These are phyloP conservation scores for Rhododendron kiyosumense DNA, from an alignment of 148 eudicot genomes.

Conservation along the genomic window DNA sequence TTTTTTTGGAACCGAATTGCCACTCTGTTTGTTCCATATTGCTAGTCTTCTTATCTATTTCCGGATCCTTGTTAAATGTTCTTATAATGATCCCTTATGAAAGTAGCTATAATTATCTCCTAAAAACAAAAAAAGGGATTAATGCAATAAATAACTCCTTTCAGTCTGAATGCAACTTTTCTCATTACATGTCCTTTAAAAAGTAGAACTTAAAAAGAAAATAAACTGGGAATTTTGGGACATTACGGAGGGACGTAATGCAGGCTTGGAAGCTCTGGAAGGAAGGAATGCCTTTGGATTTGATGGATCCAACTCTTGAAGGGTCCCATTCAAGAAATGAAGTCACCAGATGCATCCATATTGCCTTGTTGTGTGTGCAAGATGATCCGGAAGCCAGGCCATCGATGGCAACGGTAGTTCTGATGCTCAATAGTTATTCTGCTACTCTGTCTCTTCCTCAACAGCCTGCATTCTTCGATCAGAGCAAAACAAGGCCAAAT, in stretches of 20 bases:
- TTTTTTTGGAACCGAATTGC: no score
- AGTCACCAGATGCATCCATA: slow-evolving; percentile 33
- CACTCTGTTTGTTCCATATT: neutral
- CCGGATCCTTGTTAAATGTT: neutral
- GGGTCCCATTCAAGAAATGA: slow-evolving; percentile 17
- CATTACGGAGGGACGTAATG: neutral
- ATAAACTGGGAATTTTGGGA: no score
- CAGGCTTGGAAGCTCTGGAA: slow-evolving; percentile 37
- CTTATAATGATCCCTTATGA: neutral
- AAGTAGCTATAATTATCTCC: neutral
- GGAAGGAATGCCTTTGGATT: slow-evolving; percentile 10
- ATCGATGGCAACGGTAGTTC: slow-evolving; percentile 26
- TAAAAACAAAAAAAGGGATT: neutral
- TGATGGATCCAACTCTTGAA: slow-evolving; percentile 26
- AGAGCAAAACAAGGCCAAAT: neutral
- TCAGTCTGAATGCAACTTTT: neutral
- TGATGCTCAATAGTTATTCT: slow-evolving; percentile 25
- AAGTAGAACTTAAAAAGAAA: neutral
- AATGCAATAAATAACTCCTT: neutral
- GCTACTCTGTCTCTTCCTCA: slow-evolving; percentile 19
- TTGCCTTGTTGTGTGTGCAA: slow-evolving; percentile 39
- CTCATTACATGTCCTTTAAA: neutral
- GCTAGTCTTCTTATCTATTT: neutral
- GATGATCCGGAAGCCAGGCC: slow-evolving; percentile 30
- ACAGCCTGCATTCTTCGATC: slow-evolving; percentile 15